A percentile compares a stretch with the other conserved stretches of the same genome.
These are phyloP conservation scores for Pseudonitzschia pungens DNA, from an alignment of 108 stramenopile genomes.

Conservation along the genomic window DNA sequence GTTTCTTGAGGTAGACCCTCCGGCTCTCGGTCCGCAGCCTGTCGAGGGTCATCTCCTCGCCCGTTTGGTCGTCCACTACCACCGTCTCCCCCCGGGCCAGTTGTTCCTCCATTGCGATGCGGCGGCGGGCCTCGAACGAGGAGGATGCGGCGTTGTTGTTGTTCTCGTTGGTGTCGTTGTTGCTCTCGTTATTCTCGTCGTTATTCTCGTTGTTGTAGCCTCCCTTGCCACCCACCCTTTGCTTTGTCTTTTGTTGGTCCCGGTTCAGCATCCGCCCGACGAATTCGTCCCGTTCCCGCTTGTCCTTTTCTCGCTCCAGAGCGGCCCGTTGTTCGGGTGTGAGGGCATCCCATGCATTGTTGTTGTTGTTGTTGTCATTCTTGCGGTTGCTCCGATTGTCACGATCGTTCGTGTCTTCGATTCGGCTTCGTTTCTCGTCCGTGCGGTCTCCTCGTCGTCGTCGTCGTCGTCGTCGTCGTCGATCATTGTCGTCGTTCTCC, in stretches of 20 bases:
- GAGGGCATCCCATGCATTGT: constrained; percentile 47
- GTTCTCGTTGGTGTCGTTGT: too few species aligned
- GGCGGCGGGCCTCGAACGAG: too few species aligned
- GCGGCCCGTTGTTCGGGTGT: constrained; percentile 67
- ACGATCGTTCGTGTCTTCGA: too few species aligned
- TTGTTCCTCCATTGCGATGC: constrained; percentile 71
- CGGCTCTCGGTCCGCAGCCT: constrained; percentile 86
- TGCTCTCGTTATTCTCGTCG: constrained; percentile 26
- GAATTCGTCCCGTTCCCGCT: constrained; percentile 92
- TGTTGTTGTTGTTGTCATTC: constrained; percentile 8
- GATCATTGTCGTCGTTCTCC: too few species aligned
- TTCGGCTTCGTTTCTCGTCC: constrained; percentile 18
- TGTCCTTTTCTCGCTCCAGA: constrained; percentile 80
- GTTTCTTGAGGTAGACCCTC: constrained; percentile 89
- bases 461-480: constrained; percentile 25
- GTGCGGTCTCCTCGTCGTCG: constrained; percentile 19
- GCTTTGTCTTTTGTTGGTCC: constrained; percentile 73
- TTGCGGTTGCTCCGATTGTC: background rate
- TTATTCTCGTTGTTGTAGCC: constrained; percentile 37
- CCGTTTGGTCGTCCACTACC: constrained; percentile 57
- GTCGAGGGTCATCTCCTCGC: constrained; percentile 62
- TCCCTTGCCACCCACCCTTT: too few species aligned
- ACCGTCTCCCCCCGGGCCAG: constrained; percentile 85
- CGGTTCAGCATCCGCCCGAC: constrained; percentile 81
- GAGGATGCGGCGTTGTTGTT: too few species aligned